A percentile compares a stretch with the other conserved stretches of the same genome.
These are phyloP conservation scores for Colletotrichum karsti DNA, from an alignment of 2,329 filamentous ascomycete species.

Conservation along the genomic window DNA sequence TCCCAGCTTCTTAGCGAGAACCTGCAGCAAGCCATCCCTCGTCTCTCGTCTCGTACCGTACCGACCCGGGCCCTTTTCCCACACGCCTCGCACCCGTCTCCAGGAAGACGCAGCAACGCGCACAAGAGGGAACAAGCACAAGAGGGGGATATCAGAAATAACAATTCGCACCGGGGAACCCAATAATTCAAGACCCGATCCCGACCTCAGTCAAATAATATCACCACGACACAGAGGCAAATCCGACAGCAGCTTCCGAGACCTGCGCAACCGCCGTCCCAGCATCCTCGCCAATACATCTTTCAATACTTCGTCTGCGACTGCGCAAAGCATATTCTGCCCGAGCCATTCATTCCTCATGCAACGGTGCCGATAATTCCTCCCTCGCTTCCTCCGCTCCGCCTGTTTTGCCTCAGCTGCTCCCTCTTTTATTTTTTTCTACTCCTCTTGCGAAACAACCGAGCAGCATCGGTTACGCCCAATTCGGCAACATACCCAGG, in stretches of 20 bases:
- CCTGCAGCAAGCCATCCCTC: slow-evolving; percentile 24
- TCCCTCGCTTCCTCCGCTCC: slow-evolving; percentile 33
- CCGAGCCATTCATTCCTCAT: slow-evolving; percentile 21
- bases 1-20: slow-evolving; percentile 20
- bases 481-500: slow-evolving; percentile 39
- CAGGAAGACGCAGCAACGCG: slow-evolving; percentile 3
- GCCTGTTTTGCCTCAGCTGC: slow-evolving; percentile 34
- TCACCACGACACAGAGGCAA: slow-evolving; percentile 7
- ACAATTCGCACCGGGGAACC: background rate
- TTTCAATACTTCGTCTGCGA: slow-evolving; percentile 9
- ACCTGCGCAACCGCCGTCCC: slow-evolving; percentile 30
- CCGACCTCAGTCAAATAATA: slow-evolving; percentile 22
- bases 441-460: slow-evolving; percentile 38
- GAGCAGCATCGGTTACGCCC: slow-evolving; percentile 45
- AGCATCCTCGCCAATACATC: slow-evolving; percentile 6
- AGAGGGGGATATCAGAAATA: background rate
- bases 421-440: background rate
- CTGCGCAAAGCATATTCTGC: slow-evolving; percentile 13
- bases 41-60: background rate
- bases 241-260: slow-evolving; percentile 27
- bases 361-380: slow-evolving; percentile 35
- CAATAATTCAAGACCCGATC: slow-evolving; percentile 26
- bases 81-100: background rate
- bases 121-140: background rate
- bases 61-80: background rate